Evolutionary conservation across 129 eudicot species (phyloP), one percentile per base, ranked within the genome.

Genomic region (Escallonia rubra): DNA sequence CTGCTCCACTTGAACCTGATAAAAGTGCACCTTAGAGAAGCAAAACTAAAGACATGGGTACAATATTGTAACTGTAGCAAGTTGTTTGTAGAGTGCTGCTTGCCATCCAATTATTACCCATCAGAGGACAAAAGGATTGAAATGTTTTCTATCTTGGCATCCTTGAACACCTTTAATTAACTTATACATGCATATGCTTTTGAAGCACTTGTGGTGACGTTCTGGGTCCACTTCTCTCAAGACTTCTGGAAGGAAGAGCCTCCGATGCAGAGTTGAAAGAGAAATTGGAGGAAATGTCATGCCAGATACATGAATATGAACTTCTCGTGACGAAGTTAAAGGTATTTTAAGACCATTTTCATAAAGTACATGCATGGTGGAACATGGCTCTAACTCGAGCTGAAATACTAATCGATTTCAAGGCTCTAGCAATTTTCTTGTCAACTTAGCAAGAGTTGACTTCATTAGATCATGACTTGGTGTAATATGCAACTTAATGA

Each of bases 281-380:
- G 64, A 70, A 75, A 64, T 47, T 68, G 53, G 83, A 76, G 73
- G 79, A 73, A 57, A 82, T 76, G 79, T 78, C 85, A 2, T 55
- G 59, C 63, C 84, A 79, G 71, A 69, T 88, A 51, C 81, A 68
- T 54, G 86, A 88, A 61, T 83, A 88, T 70, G 91, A 92, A 86
- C 68, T 68, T 73, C 78, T 86, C 63, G 89, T 87, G 59, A 78
- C 64, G 63, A 82, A 81, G 77, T 87, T 89, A 16, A 83, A 83
- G 94, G 94, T 87, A 78, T 42, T 71, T 66, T 68, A 68, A 23
- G 34, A 23, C 34, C 34, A 23, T 23, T 23, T 23, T 1, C 34
- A 23, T 23, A 23, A 23, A 23, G 34, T 54, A 34, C 59, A 54
- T 13, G 23, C 23, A 54, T 54, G 59, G 23, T 11, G 13, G 59